Evolutionary conservation across 192 early-diverging fungal species (phyloP), one percentile per base, ranked within the genome.

Genomic region (Entomortierella parvispora): DNA sequence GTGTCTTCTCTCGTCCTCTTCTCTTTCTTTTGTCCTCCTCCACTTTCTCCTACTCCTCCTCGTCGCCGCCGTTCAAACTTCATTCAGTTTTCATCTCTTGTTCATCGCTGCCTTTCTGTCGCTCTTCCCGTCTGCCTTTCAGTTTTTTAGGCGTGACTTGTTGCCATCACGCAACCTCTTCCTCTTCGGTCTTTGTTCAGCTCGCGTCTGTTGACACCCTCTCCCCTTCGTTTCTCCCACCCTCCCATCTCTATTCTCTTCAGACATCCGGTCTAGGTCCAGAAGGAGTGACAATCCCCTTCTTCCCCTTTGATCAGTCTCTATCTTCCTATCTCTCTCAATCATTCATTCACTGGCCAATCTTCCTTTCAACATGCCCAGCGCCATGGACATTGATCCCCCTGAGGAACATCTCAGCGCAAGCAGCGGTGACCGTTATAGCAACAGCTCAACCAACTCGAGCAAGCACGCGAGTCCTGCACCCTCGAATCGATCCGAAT

Each of bases 401-500:
- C 43, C 25, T n/a, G 52, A 65, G n/a, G 54, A 63, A 18, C 52
- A 64, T 34, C 17, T 32, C 26, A 66, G 50, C 49, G 45, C 18
- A 47, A 64, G 17, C 56, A 58, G 56, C 47, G 18, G 47, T 49
- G 15, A 49, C 18, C 47, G 47, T 5, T 20, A 47, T 6, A 60
- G 51, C 51, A 46, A 60, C 50, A 54, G 50, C 56, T 47, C 53
- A 37, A 45, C 43, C 47, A 51, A 58, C 25, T 22, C 33, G 8
- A 62, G 34, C 60, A 77, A 77, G n/a, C 74, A 77, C 4, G 32
- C 65, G 15, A 68, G 65, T 26, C 74, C 74, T 20, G 74, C 74
- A 8, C 74, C 74, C 23, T 68, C 74, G 0, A 68, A 62, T 25
- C 56, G 49, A 47, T 67, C 71, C 10, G 61, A 60, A 43, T 77